phyloP scores from a whole-genome alignment of 257 asterid genomes.

The Plantago ovata region DNA sequence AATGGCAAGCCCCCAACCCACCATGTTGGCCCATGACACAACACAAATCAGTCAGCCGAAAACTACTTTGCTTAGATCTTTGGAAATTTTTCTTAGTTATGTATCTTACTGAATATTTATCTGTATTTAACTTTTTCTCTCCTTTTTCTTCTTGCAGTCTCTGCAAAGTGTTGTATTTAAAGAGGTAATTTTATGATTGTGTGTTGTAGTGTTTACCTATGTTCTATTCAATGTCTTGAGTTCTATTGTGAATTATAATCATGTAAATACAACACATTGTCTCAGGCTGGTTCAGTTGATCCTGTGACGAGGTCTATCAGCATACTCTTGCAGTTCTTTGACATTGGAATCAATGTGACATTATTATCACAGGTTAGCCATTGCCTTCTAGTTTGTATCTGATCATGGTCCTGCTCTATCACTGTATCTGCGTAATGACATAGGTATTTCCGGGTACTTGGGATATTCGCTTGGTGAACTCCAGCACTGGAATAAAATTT shows the following conservation, averaged over 20 bases:
- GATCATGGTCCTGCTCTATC: neutral
- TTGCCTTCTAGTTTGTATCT: constrained; percentile 8
- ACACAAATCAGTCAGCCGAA: constrained; percentile 1
- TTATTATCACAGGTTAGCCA: constrained; percentile 82
- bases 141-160: constrained; percentile 65
- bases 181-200: constrained; percentile 52
- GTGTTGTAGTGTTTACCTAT: constrained; percentile 14
- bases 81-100: neutral
- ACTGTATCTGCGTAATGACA: no score
- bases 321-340: constrained; percentile 91
- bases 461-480: no score
- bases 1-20: no score
- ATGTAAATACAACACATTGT: constrained; percentile 22
- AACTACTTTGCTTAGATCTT: neutral
- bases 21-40: no score
- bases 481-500: no score
- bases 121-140: constrained; percentile 18
- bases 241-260: constrained; percentile 11
- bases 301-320: constrained; percentile 93
- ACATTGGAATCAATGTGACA: constrained; percentile 86
- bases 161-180: constrained; percentile 95
- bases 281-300: constrained; percentile 93
- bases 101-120: constrained; percentile 12
- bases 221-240: constrained; percentile 16
- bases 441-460: no score